Conservation (phyloP, 768 basidiomycete genomes). For the Panaeolus cyanescens region DNA sequence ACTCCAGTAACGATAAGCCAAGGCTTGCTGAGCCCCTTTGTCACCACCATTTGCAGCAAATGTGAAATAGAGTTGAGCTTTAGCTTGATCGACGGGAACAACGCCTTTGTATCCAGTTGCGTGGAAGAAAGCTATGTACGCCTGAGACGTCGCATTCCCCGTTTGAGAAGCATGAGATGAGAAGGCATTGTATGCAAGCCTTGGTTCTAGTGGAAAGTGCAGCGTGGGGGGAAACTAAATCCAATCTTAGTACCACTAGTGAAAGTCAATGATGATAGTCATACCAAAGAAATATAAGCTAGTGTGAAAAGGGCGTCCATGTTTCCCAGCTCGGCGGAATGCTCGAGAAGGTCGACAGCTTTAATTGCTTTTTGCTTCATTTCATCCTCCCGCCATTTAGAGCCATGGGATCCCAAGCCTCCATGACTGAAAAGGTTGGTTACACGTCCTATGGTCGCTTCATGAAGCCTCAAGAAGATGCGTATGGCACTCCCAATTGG, state of each 20-base stretch:
- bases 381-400: conserved; percentile 67
- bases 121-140: conserved; percentile 85
- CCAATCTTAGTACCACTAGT: not conserved
- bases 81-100: conserved; percentile 68
- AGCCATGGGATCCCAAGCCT: conserved; percentile 33
- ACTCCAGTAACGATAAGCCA: conserved; percentile 94
- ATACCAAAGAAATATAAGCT: conserved; percentile 67
- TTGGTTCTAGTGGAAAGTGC: conserved; percentile 63
- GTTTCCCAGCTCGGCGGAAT: conserved; percentile 80
- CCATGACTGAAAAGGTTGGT: conserved; percentile 42
- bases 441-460: conserved; percentile 52
- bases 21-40: conserved; percentile 87
- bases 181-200: conserved; percentile 65
- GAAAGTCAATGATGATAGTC: conserved; percentile 21
- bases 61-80: conserved; percentile 90
- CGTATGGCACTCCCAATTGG: conserved; percentile 72
- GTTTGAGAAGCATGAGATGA: conserved; percentile 62
- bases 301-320: conserved; percentile 71
- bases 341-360: conserved; percentile 76
- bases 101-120: conserved; percentile 78
- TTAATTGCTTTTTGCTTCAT: conserved; percentile 73
- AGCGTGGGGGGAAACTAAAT: conserved; percentile 72
- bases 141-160: conserved; percentile 87
- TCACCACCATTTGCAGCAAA: conserved; percentile 90
- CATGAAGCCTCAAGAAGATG: conserved; percentile 65